Percentiles rank a stretch among this genome's conserved stretches.
These are phyloP conservation scores for Ascochyta rabiei DNA, from an alignment of 2,329 filamentous ascomycete species.

Conservation along the genomic window DNA sequence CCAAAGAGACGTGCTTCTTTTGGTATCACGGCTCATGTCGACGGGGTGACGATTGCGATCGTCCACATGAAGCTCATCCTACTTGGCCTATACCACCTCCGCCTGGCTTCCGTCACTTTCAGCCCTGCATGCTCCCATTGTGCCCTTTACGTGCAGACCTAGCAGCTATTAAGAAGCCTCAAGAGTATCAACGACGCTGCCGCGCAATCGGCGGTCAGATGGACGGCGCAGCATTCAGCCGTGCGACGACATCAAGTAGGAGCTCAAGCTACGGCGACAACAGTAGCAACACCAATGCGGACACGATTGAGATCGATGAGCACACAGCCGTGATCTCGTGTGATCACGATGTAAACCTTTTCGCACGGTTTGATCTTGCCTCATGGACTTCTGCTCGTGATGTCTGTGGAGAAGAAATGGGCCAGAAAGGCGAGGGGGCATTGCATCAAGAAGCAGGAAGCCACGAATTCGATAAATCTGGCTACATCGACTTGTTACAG, in stretches of 20 bases:
- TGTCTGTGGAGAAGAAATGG: not conserved
- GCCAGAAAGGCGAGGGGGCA: not conserved
- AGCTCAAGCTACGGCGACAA: not conserved
- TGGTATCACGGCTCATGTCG: slow-evolving; percentile 34
- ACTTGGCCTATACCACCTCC: slow-evolving; percentile 31
- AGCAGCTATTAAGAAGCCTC: not conserved
- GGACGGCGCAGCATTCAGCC: slow-evolving; percentile 15
- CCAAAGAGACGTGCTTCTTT: slow-evolving; percentile 36
- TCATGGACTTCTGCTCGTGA: not conserved
- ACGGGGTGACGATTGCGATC: slow-evolving; percentile 12
- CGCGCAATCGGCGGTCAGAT: slow-evolving; percentile 11
- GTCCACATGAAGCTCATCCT: slow-evolving; percentile 23
- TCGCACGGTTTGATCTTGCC: too few relatives aligned
- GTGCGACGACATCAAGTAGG: slow-evolving; percentile 5
- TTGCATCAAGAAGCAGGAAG: not conserved
- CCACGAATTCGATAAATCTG: not conserved
- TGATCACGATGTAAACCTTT: not conserved
- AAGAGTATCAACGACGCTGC: not conserved
- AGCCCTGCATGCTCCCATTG: slow-evolving; percentile 23
- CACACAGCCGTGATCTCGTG: not conserved
- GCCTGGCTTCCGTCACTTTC: slow-evolving; percentile 23
- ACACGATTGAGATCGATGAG: slow-evolving; percentile 1
- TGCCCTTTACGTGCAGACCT: slow-evolving; percentile 29
- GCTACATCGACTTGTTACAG: slow-evolving; percentile 7
- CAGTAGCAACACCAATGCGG: not conserved